Conservation (phyloP, 352 stramenopile genomes). For the Phytopythium aichiense region DNA sequence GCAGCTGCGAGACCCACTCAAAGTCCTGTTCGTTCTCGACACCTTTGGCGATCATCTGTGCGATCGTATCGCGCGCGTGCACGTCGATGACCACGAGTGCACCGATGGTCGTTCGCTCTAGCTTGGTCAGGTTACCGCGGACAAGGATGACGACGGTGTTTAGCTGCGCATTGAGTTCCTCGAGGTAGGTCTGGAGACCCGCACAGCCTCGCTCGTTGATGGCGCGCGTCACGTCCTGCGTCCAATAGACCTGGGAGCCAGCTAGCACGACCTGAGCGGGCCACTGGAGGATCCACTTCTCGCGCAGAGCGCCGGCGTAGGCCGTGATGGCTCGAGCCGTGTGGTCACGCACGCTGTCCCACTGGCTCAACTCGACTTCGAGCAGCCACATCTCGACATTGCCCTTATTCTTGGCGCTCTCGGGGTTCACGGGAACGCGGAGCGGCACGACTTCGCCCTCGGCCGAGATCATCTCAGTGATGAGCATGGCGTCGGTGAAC, state of each 20-base stretch:
- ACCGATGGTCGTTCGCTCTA: slow-evolving; percentile 90
- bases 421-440: slow-evolving; percentile 80
- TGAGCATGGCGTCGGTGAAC: slow-evolving; percentile 81
- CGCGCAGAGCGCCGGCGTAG: slow-evolving; percentile 75
- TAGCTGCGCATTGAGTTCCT: slow-evolving; percentile 85
- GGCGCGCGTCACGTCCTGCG: slow-evolving; percentile 85
- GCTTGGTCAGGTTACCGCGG: slow-evolving; percentile 86
- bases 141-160: slow-evolving; percentile 91
- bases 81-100: slow-evolving; percentile 93
- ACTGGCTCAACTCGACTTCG: slow-evolving; percentile 90
- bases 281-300: slow-evolving; percentile 92
- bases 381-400: slow-evolving; percentile 95
- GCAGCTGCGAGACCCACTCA: slow-evolving; percentile 91
- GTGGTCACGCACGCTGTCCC: slow-evolving; percentile 89
- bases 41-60: slow-evolving; percentile 88
- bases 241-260: slow-evolving; percentile 93
- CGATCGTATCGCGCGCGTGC: slow-evolving; percentile 90
- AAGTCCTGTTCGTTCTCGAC: slow-evolving; percentile 90
- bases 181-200: slow-evolving; percentile 73
- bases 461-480: slow-evolving; percentile 93
- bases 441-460: slow-evolving; percentile 91
- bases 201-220: slow-evolving; percentile 69
- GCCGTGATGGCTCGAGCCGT: slow-evolving; percentile 84
- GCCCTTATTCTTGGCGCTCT: slow-evolving; percentile 91
- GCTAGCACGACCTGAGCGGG: slow-evolving; percentile 93